Percentiles rank a stretch among this genome's conserved stretches.
phyloP scores from a whole-genome alignment of 495 filamentous ascomycete species.

The Parathielavia hyrcaniae region DNA sequence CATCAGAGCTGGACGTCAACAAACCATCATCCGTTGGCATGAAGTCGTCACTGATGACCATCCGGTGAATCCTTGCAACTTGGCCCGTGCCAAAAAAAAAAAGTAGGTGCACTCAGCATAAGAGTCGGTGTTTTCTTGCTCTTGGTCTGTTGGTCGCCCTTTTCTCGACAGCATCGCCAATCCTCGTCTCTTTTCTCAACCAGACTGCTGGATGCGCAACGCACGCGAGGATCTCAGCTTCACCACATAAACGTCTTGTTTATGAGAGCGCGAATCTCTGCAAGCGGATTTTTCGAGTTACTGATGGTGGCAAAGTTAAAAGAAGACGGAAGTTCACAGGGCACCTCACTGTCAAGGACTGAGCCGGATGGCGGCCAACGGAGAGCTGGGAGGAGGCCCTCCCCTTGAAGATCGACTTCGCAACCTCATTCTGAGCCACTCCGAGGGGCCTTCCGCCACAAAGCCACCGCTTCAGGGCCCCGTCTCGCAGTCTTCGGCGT shows the following conservation, averaged over 20 bases:
- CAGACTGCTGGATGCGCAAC: no score
- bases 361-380: conserved; percentile 23
- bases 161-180: no score
- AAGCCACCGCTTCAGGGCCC: conserved; percentile 2
- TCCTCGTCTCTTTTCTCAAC: no score
- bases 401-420: conserved; percentile 41
- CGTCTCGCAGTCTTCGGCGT: neutral
- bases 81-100: no score
- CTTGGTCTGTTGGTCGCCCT: no score
- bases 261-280: no score
- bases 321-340: neutral
- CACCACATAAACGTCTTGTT: no score
- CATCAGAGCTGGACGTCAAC: neutral
- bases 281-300: neutral
- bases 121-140: no score
- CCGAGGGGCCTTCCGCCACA: conserved; percentile 11
- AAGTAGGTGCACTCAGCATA: no score
- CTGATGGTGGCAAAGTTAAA: neutral
- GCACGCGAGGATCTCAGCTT: no score
- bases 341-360: neutral
- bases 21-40: neutral
- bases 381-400: conserved; percentile 11
- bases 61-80: no score
- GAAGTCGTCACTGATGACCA: neutral
- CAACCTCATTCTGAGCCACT: conserved; percentile 37